Conservation (phyloP, 2,329 filamentous ascomycete genomes). For the Aspergillus pseudoterreus region DNA sequence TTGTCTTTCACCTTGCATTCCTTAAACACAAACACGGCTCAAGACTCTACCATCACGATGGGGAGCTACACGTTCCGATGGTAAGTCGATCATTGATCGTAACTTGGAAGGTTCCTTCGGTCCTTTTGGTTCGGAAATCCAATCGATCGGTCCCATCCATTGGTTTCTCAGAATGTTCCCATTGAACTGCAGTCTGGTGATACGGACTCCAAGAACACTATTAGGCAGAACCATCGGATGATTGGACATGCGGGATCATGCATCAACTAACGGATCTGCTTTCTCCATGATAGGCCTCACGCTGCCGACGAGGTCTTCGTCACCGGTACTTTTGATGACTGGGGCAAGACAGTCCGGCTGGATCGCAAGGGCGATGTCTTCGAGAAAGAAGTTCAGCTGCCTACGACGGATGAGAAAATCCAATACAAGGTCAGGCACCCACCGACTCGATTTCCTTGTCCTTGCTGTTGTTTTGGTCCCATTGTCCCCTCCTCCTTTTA, state of each 20-base stretch:
- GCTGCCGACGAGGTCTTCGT: conserved; percentile 84
- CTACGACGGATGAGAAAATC: conserved; percentile 66
- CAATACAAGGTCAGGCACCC: conserved; percentile 78
- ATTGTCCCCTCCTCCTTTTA: not conserved
- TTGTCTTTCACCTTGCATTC: not conserved
- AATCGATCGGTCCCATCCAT: not conserved
- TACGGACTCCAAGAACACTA: not conserved
- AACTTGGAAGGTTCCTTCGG: not conserved
- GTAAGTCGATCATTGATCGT: conserved; percentile 22
- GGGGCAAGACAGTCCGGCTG: conserved; percentile 81
- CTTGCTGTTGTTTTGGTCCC: not conserved
- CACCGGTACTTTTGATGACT: conserved; percentile 93
- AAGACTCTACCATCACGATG: conserved; percentile 19
- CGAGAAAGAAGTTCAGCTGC: conserved; percentile 74
- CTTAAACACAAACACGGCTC: not conserved
- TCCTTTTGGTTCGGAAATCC: conserved; percentile 12
- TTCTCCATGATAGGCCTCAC: conserved; percentile 64
- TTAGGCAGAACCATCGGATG: not conserved
- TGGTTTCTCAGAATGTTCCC: not conserved
- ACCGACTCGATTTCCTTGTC: conserved; percentile 2
- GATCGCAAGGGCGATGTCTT: conserved; percentile 70
- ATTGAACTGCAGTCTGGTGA: not conserved
- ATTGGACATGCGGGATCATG: not conserved
- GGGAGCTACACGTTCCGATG: conserved; percentile 36
- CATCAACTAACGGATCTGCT: conserved; percentile 11